Evolutionary conservation across 2,329 filamentous ascomycete genomes (phyloP).

Genomic region (Phoma sp.): DNA sequence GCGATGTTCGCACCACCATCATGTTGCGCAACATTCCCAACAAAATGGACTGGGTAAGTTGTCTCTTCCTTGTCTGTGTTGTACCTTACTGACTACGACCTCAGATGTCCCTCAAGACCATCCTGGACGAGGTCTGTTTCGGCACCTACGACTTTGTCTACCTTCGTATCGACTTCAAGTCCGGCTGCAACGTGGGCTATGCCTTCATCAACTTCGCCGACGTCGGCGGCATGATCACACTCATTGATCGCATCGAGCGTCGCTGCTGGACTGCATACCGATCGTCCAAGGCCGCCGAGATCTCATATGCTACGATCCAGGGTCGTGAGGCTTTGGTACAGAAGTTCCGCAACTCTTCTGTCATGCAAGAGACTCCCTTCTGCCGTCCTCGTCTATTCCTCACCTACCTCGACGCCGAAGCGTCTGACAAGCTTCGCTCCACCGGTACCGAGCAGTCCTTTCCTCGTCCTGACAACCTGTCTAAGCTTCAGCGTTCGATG

Average conservation of each 20-base stretch:
- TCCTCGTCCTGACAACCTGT: slow-evolving; percentile 79
- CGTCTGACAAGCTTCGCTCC: slow-evolving; percentile 48
- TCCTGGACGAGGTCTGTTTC: slow-evolving; percentile 78
- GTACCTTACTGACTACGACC: slow-evolving; percentile 20
- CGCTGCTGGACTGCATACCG: slow-evolving; percentile 75
- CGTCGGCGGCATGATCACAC: slow-evolving; percentile 52
- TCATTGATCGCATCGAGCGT: slow-evolving; percentile 40
- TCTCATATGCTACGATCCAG: slow-evolving; percentile 98
- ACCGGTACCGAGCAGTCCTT: slow-evolving; percentile 78
- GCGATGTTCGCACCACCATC: slow-evolving; percentile 65
- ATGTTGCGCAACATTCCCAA: slow-evolving; percentile 97
- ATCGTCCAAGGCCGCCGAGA: slow-evolving; percentile 83
- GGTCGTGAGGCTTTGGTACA: slow-evolving; percentile 88
- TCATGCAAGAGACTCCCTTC: slow-evolving; percentile 84
- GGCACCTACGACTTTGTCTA: slow-evolving; percentile 96
- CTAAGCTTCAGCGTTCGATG: slow-evolving; percentile 85
- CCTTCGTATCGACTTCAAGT: slow-evolving; percentile 72
- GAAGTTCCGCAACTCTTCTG: slow-evolving; percentile 95
- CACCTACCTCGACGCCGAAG: slow-evolving; percentile 55
- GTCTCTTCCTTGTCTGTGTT: background rate
- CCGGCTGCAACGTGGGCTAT: slow-evolving; percentile 78
- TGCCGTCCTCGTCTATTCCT: slow-evolving; percentile 78
- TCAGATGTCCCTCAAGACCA: slow-evolving; percentile 65
- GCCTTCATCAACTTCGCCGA: slow-evolving; percentile 95
- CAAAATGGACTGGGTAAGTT: slow-evolving; percentile 70